Evolutionary conservation across 2,329 filamentous ascomycete genomes (phyloP).

Genomic region (Apiospora aurea): DNA sequence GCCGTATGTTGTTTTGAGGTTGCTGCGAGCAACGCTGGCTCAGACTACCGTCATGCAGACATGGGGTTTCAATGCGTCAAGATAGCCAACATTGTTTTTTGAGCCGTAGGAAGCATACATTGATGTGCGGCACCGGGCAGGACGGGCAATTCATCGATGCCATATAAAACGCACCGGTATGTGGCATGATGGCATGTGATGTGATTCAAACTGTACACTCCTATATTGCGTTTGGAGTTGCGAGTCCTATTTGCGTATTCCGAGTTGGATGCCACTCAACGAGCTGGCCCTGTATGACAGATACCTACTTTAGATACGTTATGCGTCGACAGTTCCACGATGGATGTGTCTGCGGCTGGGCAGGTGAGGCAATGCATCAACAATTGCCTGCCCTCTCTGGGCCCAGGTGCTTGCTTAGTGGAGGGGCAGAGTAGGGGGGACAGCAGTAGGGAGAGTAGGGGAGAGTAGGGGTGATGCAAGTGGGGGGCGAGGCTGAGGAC

Average conservation of each 20-base stretch:
- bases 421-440: not conserved
- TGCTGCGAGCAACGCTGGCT: not conserved
- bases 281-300: too few species aligned
- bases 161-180: not conserved
- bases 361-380: not conserved
- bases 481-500: constrained; percentile 15
- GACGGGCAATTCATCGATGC: not conserved
- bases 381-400: too few species aligned
- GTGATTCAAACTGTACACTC: not conserved
- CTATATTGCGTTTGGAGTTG: too few species aligned
- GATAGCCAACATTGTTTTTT: not conserved
- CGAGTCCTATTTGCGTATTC: not conserved
- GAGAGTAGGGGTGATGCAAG: not conserved
- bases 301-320: too few species aligned
- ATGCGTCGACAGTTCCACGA: not conserved
- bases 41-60: not conserved
- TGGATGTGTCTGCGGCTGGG: not conserved
- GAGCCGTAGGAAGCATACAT: not conserved
- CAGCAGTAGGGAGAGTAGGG: too few species aligned
- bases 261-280: not conserved
- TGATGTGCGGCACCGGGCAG: not conserved
- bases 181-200: not conserved
- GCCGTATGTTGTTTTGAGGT: constrained; percentile 1
- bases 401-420: not conserved
- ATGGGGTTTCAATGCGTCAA: not conserved